phyloP scores from a whole-genome alignment of 306 rosid species.

The Morella rubra region DNA sequence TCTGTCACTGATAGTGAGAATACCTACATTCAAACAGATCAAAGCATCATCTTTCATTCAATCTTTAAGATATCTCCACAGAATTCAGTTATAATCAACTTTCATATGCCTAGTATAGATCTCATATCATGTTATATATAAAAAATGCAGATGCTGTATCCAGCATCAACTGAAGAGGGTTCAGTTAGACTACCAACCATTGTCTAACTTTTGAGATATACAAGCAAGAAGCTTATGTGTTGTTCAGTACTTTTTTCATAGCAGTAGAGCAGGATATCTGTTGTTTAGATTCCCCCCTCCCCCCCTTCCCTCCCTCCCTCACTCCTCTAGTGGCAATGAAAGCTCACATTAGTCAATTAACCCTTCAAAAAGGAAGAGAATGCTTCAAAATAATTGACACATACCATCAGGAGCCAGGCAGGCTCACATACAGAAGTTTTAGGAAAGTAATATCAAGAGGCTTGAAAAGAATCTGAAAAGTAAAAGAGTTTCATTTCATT shows the following conservation, averaged over 20 bases:
- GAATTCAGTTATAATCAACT: not conserved
- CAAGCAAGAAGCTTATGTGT: not conserved
- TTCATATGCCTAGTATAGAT: not conserved
- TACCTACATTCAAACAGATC: conserved; percentile 54
- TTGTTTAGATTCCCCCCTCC: not conserved
- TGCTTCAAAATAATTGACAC: not conserved
- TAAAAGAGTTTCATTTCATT: not conserved
- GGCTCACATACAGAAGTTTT: too few relatives aligned
- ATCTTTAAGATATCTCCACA: conserved; percentile 10
- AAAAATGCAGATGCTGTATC: not conserved
- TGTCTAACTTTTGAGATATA: not conserved
- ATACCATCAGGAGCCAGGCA: not conserved
- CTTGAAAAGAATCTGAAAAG: not conserved
- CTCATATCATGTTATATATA: not conserved
- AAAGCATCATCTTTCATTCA: conserved; percentile 17
- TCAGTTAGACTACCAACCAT: not conserved
- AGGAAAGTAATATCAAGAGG: not conserved
- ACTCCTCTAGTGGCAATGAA: too few relatives aligned
- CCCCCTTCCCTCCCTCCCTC: too few relatives aligned
- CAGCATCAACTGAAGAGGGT: not conserved
- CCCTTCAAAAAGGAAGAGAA: not conserved
- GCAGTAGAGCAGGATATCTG: not conserved
- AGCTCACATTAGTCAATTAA: not conserved
- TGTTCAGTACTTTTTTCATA: not conserved
- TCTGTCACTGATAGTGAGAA: conserved; percentile 79